Evolutionary conservation across 306 rosid genomes (phyloP).

Genomic region (Prunus fruticosa): DNA sequence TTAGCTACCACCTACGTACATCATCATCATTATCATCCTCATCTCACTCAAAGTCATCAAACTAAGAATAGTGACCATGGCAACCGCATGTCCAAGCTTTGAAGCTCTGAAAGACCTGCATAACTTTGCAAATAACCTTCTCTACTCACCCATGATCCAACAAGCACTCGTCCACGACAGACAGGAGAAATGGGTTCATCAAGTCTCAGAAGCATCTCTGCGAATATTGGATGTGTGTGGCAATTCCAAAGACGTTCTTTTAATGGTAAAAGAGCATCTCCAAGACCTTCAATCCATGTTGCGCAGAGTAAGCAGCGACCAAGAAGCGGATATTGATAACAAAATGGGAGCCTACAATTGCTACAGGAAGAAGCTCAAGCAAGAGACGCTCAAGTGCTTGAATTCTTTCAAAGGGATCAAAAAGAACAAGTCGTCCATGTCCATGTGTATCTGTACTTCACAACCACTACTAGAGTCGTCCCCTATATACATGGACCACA

Average conservation of each 20-base stretch:
- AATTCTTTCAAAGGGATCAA: constrained; percentile 38
- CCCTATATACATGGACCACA: neutral
- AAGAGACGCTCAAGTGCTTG: constrained; percentile 55
- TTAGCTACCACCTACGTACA: no score
- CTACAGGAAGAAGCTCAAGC: constrained; percentile 50
- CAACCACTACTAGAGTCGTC: neutral
- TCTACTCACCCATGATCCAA: constrained; percentile 47
- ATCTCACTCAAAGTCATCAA: no score
- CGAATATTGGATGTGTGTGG: constrained; percentile 56
- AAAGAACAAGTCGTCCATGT: constrained; percentile 13
- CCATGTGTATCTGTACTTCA: no score
- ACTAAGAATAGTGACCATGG: neutral
- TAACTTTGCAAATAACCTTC: constrained; percentile 50
- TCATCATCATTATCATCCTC: neutral
- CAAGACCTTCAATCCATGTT: constrained; percentile 53
- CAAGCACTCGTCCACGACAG: constrained; percentile 30
- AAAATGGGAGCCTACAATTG: constrained; percentile 36
- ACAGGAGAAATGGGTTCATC: constrained; percentile 52
- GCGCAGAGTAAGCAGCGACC: constrained; percentile 28
- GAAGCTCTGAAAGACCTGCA: constrained; percentile 52
- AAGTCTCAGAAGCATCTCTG: constrained; percentile 52
- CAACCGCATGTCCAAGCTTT: constrained; percentile 48
- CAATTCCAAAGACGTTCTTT: constrained; percentile 53
- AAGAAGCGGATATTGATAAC: constrained; percentile 26
- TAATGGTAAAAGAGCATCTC: constrained; percentile 51